Base-by-base conservation (phyloP, 768 basidiomycete genomes). In the Suillus americanus region DNA sequence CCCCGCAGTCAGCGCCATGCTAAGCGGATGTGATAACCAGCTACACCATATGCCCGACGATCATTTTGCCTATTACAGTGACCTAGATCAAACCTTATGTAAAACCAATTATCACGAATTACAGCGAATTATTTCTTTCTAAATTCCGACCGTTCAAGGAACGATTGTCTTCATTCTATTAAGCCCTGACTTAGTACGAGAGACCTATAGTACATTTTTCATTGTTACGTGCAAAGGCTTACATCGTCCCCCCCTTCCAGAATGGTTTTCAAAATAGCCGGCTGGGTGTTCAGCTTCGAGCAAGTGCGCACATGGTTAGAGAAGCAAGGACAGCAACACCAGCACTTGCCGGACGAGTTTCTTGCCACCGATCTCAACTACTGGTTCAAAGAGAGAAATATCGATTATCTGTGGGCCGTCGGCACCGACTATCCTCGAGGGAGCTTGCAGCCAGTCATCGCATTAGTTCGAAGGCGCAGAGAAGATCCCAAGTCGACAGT, bases 1-100 rank as follows among this genome's bases (percentile, higher is more conserved):
- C 72, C 77, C 76, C 75, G 77, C 75, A 76, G 0, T 65, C 66
- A 73, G 72, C 76, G 0, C 66, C 61, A 72, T 76, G 76, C 75
- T 76, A 77, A 76, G 75, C 75, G 76, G 75, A 77, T 77, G 75
- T 76, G 76, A 76, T 78, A 77, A 76, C 75, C 75, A 76, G 75
- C 75, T 76, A 76, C 75, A 76, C 75, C 76, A 77, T 76, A 77
- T 76, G 75, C 75, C 75, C 74, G 25, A 57, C 25, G 16, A 16
- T 14, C 4, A 1, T 5, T 5, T 38, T 18, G 7, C 41, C 16
- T 16, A 8, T 41, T 12, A 46, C n/a, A 5, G 43, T 45, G 3
- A 46, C 5, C n/a, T 46, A n/a, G 43, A 45, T 45, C 3, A 7
- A 33, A 5, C 33, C 4, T 33, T 33, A 30, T 30, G 2, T 30